A percentile compares a stretch with the other conserved stretches of the same genome.
Evolutionary conservation across 805 yeast genomes (phyloP).

Genomic region (Myxozyma neglecta): DNA sequence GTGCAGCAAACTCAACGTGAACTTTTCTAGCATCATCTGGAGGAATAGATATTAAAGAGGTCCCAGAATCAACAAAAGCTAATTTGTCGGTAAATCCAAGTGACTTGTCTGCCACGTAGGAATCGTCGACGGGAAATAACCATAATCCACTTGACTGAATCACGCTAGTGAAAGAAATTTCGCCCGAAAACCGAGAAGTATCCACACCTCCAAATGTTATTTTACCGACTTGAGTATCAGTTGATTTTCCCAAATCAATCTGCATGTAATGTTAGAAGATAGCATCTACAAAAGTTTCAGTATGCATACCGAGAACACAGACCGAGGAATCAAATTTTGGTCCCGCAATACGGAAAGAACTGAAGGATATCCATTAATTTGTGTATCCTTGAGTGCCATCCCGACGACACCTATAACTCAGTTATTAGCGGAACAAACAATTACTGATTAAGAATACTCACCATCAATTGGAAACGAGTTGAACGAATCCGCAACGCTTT

Average conservation of each 20-base stretch:
- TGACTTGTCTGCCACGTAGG: conserved; percentile 42
- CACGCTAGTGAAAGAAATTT: conserved; percentile 44
- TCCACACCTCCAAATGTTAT: conserved; percentile 48
- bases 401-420: conserved; percentile 50
- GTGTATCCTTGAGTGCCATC: conserved; percentile 50
- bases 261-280: neutral
- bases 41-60: conserved; percentile 61
- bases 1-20: conserved; percentile 51
- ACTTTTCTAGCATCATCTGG: conserved; percentile 53
- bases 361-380: conserved; percentile 38
- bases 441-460: neutral
- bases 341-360: conserved; percentile 33
- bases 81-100: conserved; percentile 19
- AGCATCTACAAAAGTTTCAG: neutral
- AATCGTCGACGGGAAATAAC: conserved; percentile 49
- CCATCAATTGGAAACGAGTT: conserved; percentile 54
- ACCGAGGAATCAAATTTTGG: conserved; percentile 34
- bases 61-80: conserved; percentile 65
- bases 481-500: conserved; percentile 54
- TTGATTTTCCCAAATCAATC: conserved; percentile 43
- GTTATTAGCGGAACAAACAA: neutral
- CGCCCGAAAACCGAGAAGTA: conserved; percentile 45
- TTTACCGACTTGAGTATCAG: conserved; percentile 44
- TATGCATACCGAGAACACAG: conserved; percentile 47
- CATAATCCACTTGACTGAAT: conserved; percentile 45